Evolutionary conservation across 352 stramenopile genomes (phyloP).

Genomic region (Aphanomyces cochlioides): DNA sequence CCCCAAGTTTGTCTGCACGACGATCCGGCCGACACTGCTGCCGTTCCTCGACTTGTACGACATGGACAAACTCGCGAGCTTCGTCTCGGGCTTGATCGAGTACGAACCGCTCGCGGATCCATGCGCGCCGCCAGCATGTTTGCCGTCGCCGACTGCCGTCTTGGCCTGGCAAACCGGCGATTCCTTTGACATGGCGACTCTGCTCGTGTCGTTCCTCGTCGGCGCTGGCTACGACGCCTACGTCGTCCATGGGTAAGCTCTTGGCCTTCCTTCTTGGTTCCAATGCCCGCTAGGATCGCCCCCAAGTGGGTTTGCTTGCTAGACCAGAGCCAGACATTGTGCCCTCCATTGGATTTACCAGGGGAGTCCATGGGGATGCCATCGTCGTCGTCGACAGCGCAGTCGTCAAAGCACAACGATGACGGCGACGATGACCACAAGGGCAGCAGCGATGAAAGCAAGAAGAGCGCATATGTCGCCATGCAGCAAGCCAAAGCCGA

Average conservation of each 20-base stretch:
- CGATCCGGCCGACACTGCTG: conserved; percentile 88
- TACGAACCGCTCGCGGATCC: conserved; percentile 92
- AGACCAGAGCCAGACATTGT: conserved; percentile 82
- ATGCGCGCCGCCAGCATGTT: conserved; percentile 55
- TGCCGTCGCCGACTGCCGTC: conserved; percentile 84
- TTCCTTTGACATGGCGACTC: conserved; percentile 88
- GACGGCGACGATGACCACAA: conserved; percentile 48
- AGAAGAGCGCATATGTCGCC: conserved; percentile 38
- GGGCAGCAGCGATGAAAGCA: conserved; percentile 64
- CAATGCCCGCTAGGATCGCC: conserved; percentile 37
- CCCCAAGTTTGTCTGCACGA: conserved; percentile 94
- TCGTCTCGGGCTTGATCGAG: conserved; percentile 87
- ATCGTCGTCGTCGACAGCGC: conserved; percentile 30
- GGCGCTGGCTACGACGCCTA: conserved; percentile 94
- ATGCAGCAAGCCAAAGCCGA: conserved; percentile 39
- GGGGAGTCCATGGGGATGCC: conserved; percentile 30
- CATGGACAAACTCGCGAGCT: conserved; percentile 72
- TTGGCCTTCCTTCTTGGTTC: background rate
- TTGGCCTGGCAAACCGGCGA: conserved; percentile 87
- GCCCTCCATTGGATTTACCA: conserved; percentile 40
- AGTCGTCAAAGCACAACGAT: conserved; percentile 7
- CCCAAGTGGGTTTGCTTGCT: conserved; percentile 86
- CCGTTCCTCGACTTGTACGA: conserved; percentile 92
- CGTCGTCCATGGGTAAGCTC: conserved; percentile 78
- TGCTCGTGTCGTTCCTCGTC: conserved; percentile 89